Conservation (phyloP, 305 asterid genomes). For the Fraxinus greggii region DNA sequence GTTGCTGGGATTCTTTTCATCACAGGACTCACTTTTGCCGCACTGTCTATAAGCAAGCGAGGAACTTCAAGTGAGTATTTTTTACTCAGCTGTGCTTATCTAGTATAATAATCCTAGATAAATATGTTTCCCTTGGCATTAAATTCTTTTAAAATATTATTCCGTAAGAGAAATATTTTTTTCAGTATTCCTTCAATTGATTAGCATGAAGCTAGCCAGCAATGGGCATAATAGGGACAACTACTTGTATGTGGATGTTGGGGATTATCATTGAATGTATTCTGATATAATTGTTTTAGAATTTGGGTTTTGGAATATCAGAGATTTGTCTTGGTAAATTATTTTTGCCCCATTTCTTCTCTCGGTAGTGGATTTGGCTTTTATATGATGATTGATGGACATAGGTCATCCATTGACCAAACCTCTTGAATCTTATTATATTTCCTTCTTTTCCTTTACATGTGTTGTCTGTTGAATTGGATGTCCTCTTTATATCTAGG, state of each 20-base stretch:
- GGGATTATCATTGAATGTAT: background rate
- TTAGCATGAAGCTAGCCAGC: background rate
- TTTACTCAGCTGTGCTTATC: slow-evolving; percentile 9
- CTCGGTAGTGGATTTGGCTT: background rate
- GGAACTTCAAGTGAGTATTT: slow-evolving; percentile 55
- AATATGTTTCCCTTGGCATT: background rate
- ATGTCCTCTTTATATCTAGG: background rate
- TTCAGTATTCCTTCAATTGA: background rate
- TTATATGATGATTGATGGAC: background rate
- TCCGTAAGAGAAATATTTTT: background rate
- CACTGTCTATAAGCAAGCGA: slow-evolving; percentile 56
- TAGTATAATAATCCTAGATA: background rate
- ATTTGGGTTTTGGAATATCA: background rate
- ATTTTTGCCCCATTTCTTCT: background rate
- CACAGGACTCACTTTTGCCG: slow-evolving; percentile 71
- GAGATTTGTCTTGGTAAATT: background rate
- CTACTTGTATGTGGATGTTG: background rate
- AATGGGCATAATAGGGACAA: background rate
- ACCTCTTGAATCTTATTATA: background rate
- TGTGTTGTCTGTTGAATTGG: background rate
- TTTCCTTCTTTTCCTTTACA: background rate
- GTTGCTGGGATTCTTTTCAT: slow-evolving; percentile 70
- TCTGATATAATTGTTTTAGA: background rate
- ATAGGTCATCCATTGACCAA: background rate
- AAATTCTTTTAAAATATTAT: background rate